Conservation (phyloP, 2,329 filamentous ascomycete genomes). For the Magnaporthiopsis rhizophila region DNA sequence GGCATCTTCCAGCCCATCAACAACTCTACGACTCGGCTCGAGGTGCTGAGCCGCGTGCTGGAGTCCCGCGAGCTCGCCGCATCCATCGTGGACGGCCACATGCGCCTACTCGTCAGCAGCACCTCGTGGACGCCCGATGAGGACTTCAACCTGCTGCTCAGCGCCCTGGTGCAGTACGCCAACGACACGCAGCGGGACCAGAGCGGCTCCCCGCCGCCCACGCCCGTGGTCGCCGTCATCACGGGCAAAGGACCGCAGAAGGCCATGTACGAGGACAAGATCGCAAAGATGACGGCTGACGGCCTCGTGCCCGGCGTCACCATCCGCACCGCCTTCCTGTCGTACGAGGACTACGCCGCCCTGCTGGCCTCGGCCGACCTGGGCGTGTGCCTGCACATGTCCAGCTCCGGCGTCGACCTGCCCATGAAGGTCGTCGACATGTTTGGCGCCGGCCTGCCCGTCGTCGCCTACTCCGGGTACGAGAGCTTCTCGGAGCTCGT, state of each 20-base stretch:
- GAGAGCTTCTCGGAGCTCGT: constrained; percentile 90
- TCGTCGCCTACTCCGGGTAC: constrained; percentile 78
- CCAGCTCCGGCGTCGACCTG: constrained; percentile 87
- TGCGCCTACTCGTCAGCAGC: constrained; percentile 75
- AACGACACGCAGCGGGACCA: constrained; percentile 21
- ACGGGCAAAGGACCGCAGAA: constrained; percentile 90
- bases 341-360: constrained; percentile 72
- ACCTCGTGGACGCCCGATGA: constrained; percentile 98
- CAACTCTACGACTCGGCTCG: constrained; percentile 33
- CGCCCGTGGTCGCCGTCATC: constrained; percentile 81
- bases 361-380: constrained; percentile 81
- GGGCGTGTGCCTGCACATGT: constrained; percentile 86
- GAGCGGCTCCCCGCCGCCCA: constrained; percentile 30
- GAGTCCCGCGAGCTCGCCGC: constrained; percentile 54
- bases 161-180: constrained; percentile 72
- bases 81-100: constrained; percentile 48
- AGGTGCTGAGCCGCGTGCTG: constrained; percentile 57
- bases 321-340: constrained; percentile 78
- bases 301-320: constrained; percentile 62
- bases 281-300: constrained; percentile 50
- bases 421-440: constrained; percentile 99
- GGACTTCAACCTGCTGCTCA: constrained; percentile 82
- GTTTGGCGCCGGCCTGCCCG: constrained; percentile 90
- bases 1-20: constrained; percentile 68
- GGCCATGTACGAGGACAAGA: constrained; percentile 60